phyloP scores from a whole-genome alignment of 169 alveolate species.

The Cryptosporidium tyzzeri region DNA sequence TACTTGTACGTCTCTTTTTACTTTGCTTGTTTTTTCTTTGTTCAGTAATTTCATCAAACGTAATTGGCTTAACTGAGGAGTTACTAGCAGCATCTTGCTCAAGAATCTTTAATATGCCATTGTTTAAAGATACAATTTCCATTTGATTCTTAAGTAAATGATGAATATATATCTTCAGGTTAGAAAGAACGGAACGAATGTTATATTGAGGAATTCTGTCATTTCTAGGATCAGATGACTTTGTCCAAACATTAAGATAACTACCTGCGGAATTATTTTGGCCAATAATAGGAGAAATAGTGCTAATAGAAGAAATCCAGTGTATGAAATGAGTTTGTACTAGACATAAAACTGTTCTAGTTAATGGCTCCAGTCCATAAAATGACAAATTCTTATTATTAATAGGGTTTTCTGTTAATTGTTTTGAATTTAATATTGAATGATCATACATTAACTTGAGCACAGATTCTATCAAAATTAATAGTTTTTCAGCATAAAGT shows the following conservation, averaged over 20 bases:
- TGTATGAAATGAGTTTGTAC: conserved; percentile 70
- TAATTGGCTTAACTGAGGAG: conserved; percentile 6
- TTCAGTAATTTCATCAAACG: conserved; percentile 15
- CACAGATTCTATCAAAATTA: conserved; percentile 76
- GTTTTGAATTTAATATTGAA: neutral
- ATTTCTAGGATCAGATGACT: conserved; percentile 53
- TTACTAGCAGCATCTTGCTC: conserved; percentile 24
- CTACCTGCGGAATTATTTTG: neutral
- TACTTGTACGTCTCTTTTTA: conserved; percentile 23
- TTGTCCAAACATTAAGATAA: conserved; percentile 18
- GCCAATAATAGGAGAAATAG: conserved; percentile 36
- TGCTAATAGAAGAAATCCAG: conserved; percentile 57
- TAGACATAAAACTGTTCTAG: conserved; percentile 41
- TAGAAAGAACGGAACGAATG: conserved; percentile 51
- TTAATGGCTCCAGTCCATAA: conserved; percentile 38
- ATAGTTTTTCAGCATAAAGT: conserved; percentile 81
- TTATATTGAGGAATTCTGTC: conserved; percentile 42
- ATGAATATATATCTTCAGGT: conserved; percentile 43
- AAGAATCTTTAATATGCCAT: conserved; percentile 62
- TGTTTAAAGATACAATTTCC: conserved; percentile 50
- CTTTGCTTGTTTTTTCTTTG: conserved; percentile 13
- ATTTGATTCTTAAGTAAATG: conserved; percentile 39
- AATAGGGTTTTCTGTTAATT: neutral
- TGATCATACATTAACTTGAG: conserved; percentile 75
- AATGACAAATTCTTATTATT: conserved; percentile 2